A percentile compares a stretch with the other conserved stretches of the same genome.
phyloP scores from a whole-genome alignment of 2,329 filamentous ascomycete genomes.

The Aspergillus carbonarius region DNA sequence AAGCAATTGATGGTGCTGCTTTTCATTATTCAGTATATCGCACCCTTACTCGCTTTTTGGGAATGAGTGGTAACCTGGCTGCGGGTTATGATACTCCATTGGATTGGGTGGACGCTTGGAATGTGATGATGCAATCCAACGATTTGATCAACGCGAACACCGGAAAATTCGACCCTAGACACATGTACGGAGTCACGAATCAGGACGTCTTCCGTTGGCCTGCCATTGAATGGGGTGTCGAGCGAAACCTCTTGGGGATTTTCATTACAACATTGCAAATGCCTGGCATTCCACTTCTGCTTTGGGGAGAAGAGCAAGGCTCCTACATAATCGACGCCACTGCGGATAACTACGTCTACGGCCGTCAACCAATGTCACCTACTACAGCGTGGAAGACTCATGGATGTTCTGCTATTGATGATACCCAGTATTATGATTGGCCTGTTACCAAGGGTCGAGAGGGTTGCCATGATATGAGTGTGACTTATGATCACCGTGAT shows the following conservation, averaged over 20 bases:
- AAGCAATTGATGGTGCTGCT: constrained; percentile 59
- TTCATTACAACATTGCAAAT: constrained; percentile 61
- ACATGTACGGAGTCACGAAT: constrained; percentile 65
- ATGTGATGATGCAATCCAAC: constrained; percentile 57
- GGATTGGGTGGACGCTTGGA: constrained; percentile 58
- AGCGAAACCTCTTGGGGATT: constrained; percentile 57
- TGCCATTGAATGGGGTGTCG: constrained; percentile 56
- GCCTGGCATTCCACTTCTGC: constrained; percentile 60
- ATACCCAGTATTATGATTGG: constrained; percentile 58
- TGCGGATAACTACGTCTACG: constrained; percentile 64
- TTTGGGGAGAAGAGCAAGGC: constrained; percentile 67
- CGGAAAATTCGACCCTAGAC: constrained; percentile 61
- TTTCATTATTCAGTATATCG: constrained; percentile 67
- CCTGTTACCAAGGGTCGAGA: constrained; percentile 54
- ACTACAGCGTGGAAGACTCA: constrained; percentile 64
- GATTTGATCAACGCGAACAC: constrained; percentile 62
- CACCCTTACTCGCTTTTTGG: constrained; percentile 60
- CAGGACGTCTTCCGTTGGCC: constrained; percentile 68
- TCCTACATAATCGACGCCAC: constrained; percentile 65
- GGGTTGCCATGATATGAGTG: constrained; percentile 58
- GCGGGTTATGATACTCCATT: constrained; percentile 55
- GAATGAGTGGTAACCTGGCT: constrained; percentile 57
- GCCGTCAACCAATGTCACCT: constrained; percentile 62
- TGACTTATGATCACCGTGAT: constrained; percentile 62
- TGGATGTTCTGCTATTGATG: constrained; percentile 60